phyloP scores from a whole-genome alignment of 495 filamentous ascomycete species.

The Hypoxylon intermedium region DNA sequence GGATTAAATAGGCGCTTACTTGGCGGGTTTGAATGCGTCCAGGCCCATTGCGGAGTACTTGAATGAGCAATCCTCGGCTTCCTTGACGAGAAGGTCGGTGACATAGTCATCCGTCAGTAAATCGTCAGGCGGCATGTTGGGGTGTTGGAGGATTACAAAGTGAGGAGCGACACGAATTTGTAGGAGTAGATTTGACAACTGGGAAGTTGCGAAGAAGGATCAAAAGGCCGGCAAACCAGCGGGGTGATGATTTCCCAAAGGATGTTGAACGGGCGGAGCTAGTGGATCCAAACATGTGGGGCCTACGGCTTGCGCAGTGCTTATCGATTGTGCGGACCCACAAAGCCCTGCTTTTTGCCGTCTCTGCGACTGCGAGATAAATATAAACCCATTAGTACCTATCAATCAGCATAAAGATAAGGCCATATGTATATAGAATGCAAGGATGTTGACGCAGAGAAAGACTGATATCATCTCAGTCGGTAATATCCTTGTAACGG shows the following conservation, averaged over 20 bases:
- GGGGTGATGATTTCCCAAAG: constrained; percentile 16
- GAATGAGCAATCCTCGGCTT: constrained; percentile 71
- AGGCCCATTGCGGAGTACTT: constrained; percentile 77
- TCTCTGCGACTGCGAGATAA: too few species aligned
- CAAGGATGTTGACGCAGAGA: too few species aligned
- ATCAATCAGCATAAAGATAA: too few species aligned
- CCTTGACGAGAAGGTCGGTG: constrained; percentile 72
- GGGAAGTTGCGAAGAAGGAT: too few species aligned
- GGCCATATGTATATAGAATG: too few species aligned
- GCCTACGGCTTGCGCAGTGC: not conserved
- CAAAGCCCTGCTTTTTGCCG: too few species aligned
- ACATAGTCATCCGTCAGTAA: constrained; percentile 76
- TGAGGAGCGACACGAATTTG: not conserved
- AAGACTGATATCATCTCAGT: too few species aligned
- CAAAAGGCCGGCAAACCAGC: constrained; percentile 4
- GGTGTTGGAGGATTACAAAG: not conserved
- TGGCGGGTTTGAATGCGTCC: constrained; percentile 68
- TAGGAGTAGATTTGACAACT: too few species aligned
- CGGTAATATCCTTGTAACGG: too few species aligned
- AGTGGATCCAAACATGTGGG: constrained; percentile 12
- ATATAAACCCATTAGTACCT: too few species aligned
- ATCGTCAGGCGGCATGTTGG: constrained; percentile 48
- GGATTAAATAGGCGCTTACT: constrained; percentile 57
- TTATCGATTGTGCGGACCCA: too few species aligned
- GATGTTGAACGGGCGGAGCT: not conserved